Conservation (phyloP, 768 basidiomycete genomes). For the Serpula lacrymans region DNA sequence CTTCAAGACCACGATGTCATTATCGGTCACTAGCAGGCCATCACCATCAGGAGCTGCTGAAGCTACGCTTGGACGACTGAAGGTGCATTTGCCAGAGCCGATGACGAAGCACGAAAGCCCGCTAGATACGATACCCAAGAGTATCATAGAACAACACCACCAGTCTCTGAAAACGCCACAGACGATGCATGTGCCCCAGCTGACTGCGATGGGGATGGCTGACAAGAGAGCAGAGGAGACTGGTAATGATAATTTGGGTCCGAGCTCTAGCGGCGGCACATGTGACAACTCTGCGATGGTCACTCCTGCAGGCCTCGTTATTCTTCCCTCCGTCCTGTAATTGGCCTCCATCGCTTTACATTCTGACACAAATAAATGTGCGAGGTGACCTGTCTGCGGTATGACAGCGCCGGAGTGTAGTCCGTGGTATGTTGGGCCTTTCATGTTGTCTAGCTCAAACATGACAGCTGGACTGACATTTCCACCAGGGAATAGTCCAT, state of each 20-base stretch:
- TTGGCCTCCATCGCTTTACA: slow-evolving; percentile 10
- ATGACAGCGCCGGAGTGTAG: slow-evolving; percentile 23
- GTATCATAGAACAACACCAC: slow-evolving; percentile 28
- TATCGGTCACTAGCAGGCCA: slow-evolving; percentile 17
- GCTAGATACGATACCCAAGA: slow-evolving; percentile 25
- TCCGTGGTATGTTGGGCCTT: slow-evolving; percentile 23
- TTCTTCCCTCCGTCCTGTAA: slow-evolving; percentile 10
- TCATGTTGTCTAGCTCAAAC: slow-evolving; percentile 22
- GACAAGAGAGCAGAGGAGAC: slow-evolving; percentile 3
- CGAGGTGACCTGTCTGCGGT: slow-evolving; percentile 26
- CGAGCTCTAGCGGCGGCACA: not conserved
- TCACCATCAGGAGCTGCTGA: slow-evolving; percentile 19
- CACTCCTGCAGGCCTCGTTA: slow-evolving; percentile 10
- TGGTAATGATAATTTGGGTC: not conserved
- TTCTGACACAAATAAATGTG: slow-evolving; percentile 17
- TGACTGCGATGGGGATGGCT: slow-evolving; percentile 22
- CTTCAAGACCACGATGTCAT: slow-evolving; percentile 19
- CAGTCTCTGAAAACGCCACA: slow-evolving; percentile 26
- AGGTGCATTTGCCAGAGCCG: slow-evolving; percentile 19
- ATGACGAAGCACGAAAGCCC: slow-evolving; percentile 23
- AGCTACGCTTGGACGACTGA: slow-evolving; percentile 16
- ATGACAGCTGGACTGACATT: slow-evolving; percentile 15
- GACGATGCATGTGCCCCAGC: slow-evolving; percentile 14
- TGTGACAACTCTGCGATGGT: slow-evolving; percentile 13
- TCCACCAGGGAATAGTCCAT: slow-evolving; percentile 19